Evolutionary conservation across 768 basidiomycete species (phyloP).

Genomic region (Boletus sp.): DNA sequence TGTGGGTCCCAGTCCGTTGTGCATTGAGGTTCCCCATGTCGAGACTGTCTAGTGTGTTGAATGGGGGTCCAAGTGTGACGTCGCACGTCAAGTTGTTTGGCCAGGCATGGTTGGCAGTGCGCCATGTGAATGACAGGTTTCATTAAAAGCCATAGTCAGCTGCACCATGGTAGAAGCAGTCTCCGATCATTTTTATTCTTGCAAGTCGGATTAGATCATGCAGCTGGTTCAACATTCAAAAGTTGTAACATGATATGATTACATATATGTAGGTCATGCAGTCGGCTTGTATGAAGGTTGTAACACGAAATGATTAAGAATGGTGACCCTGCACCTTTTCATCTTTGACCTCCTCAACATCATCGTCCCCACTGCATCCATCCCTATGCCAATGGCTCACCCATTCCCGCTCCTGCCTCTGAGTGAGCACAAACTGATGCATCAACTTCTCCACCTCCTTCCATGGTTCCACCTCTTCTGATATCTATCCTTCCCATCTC

Average conservation of each 20-base stretch:
- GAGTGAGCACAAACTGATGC: constrained; percentile 17
- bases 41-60: constrained; percentile 25
- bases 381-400: neutral
- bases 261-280: too few relatives aligned
- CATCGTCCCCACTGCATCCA: neutral
- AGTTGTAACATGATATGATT: too few relatives aligned
- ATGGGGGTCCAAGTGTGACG: constrained; percentile 38
- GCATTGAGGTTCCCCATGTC: constrained; percentile 40
- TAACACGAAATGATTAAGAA: too few relatives aligned
- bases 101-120: too few relatives aligned
- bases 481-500: constrained; percentile 26
- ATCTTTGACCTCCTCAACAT: neutral
- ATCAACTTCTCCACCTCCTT: constrained; percentile 23
- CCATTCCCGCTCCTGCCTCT: constrained; percentile 25
- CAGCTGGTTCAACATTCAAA: too few relatives aligned
- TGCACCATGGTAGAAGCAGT: too few relatives aligned
- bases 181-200: neutral
- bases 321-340: constrained; percentile 1
- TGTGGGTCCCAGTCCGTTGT: constrained; percentile 49
- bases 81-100: constrained; percentile 42
- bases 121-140: too few relatives aligned
- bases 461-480: constrained; percentile 22
- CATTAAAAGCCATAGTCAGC: too few relatives aligned
- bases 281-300: too few relatives aligned
- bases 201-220: too few relatives aligned